These are phyloP conservation scores for Zygoascus hellenicus DNA, from an alignment of 1,139 yeast species.

Conservation along the genomic window DNA sequence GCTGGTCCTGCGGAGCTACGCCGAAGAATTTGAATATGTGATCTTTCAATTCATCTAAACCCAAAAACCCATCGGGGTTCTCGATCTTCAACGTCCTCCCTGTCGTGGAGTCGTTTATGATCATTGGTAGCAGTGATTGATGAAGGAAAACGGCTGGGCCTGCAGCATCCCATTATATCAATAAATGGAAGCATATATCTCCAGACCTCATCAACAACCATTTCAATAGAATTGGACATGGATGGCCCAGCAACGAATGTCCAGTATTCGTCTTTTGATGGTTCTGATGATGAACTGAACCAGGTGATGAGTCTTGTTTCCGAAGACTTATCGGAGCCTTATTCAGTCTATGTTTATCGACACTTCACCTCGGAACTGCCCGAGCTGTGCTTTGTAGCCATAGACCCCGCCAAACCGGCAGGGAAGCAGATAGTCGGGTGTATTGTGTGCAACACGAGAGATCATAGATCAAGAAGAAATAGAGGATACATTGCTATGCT, in stretches of 20 bases:
- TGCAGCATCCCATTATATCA: neutral
- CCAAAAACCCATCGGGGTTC: conserved; percentile 10
- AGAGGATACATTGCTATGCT: conserved; percentile 96
- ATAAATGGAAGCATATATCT: neutral
- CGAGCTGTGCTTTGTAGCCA: conserved; percentile 47
- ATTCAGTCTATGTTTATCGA: conserved; percentile 63
- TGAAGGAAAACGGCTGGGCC: neutral
- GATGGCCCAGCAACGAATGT: neutral
- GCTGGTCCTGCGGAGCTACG: conserved; percentile 25
- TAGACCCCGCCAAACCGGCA: conserved; percentile 31
- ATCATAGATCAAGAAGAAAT: conserved; percentile 58
- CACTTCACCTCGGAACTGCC: conserved; percentile 71
- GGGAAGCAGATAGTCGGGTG: conserved; percentile 50
- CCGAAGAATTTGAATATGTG: conserved; percentile 17
- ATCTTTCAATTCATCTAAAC: conserved; percentile 21
- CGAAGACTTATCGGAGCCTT: conserved; percentile 63
- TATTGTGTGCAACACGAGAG: conserved; percentile 76
- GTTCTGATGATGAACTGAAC: conserved; percentile 26
- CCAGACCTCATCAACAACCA: neutral
- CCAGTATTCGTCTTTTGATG: conserved; percentile 2
- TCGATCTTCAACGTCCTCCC: conserved; percentile 5
- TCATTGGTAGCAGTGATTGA: conserved; percentile 5
- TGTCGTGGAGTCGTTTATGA: conserved; percentile 4
- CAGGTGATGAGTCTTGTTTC: conserved; percentile 45
- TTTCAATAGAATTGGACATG: neutral